Percentiles rank a stretch among this genome's conserved stretches.
These are phyloP conservation scores for Phytophthora macrochlamydospora DNA, from an alignment of 352 stramenopile species.

Conservation along the genomic window DNA sequence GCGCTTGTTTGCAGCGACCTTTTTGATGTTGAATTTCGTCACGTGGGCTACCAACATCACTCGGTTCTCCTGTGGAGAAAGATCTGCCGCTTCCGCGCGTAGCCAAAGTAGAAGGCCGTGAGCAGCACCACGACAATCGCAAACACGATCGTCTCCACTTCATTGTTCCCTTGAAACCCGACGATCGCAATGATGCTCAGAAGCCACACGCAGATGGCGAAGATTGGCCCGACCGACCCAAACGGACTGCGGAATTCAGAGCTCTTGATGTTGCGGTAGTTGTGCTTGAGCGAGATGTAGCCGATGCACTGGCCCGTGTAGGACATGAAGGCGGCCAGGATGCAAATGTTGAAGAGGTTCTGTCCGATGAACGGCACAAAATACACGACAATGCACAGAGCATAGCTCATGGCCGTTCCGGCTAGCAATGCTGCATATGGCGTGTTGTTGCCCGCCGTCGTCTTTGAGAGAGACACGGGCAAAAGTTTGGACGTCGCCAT, in stretches of 20 bases:
- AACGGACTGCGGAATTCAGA: conserved; percentile 49
- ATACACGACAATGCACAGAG: conserved; percentile 40
- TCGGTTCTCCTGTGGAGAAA: conserved; percentile 49
- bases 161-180: conserved; percentile 33
- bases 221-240: conserved; percentile 31
- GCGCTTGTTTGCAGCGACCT: conserved; percentile 10
- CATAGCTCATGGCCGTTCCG: conserved; percentile 35
- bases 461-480: conserved; percentile 32
- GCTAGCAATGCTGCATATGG: conserved; percentile 31
- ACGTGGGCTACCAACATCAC: conserved; percentile 53
- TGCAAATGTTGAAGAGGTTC: conserved; percentile 44
- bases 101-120: conserved; percentile 43
- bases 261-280: conserved; percentile 49
- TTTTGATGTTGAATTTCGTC: conserved; percentile 47
- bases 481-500: conserved; percentile 54
- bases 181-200: conserved; percentile 30
- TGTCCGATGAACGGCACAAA: conserved; percentile 22
- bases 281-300: conserved; percentile 50
- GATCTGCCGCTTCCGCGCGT: conserved; percentile 39
- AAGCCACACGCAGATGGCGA: conserved; percentile 40
- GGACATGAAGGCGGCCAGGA: conserved; percentile 41
- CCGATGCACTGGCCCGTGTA: conserved; percentile 50
- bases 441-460: conserved; percentile 12
- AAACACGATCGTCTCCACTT: conserved; percentile 29
- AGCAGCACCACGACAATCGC: conserved; percentile 18